A percentile compares a stretch with the other conserved stretches of the same genome.
Conservation (phyloP, 2,329 filamentous ascomycete species). For the Neopestalotiopsis clavispora region DNA sequence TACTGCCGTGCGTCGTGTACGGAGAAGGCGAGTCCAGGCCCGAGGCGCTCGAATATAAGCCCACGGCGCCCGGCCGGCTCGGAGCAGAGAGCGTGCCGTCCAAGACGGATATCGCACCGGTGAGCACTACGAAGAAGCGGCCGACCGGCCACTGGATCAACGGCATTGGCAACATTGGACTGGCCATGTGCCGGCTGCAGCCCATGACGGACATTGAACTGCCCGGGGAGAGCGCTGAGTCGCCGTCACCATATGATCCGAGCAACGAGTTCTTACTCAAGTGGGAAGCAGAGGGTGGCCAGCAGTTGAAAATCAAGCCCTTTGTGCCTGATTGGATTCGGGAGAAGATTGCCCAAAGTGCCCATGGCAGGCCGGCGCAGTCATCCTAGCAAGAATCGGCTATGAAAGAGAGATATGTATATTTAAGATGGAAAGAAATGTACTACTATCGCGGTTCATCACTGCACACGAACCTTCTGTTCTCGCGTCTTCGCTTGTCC, state of each 20-base stretch:
- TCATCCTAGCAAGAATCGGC: neutral
- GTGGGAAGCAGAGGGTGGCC: slow-evolving; percentile 43
- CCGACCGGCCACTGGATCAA: slow-evolving; percentile 81
- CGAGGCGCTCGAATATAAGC: slow-evolving; percentile 52
- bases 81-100: slow-evolving; percentile 45
- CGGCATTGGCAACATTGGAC: slow-evolving; percentile 82
- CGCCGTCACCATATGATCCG: slow-evolving; percentile 64
- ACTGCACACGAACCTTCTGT: too few relatives aligned
- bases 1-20: slow-evolving; percentile 82
- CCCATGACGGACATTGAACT: slow-evolving; percentile 84
- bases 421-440: neutral
- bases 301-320: slow-evolving; percentile 68
- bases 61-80: slow-evolving; percentile 26
- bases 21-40: slow-evolving; percentile 45
- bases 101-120: slow-evolving; percentile 55
- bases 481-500: too few relatives aligned
- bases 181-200: slow-evolving; percentile 86
- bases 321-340: slow-evolving; percentile 82
- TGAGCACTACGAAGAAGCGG: slow-evolving; percentile 61
- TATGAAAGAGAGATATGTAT: neutral
- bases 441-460: neutral
- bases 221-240: slow-evolving; percentile 68
- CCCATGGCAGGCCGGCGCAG: neutral
- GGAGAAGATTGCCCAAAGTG: slow-evolving; percentile 39
- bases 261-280: slow-evolving; percentile 67